Evolutionary conservation across 768 basidiomycete species (phyloP).

Genomic region (Auricularia sp.): DNA sequence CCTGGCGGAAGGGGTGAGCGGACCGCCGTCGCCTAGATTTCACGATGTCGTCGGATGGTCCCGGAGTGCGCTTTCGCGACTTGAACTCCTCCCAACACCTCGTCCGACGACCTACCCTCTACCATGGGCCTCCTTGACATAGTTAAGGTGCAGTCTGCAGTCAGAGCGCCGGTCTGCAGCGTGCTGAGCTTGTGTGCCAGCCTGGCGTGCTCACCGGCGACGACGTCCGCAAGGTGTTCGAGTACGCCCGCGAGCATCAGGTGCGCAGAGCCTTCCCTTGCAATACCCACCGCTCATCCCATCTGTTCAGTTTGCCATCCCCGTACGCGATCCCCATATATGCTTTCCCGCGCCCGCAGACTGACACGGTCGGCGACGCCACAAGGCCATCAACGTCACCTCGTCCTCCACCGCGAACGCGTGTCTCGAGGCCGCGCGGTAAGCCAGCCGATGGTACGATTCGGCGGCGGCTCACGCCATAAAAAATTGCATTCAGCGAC

Average conservation of each 20-base stretch:
- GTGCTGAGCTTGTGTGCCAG: slow-evolving; percentile 29
- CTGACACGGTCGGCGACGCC: not conserved
- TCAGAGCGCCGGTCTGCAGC: no score
- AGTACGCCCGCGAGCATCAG: slow-evolving; percentile 83
- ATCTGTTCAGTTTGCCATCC: slow-evolving; percentile 29
- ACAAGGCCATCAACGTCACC: slow-evolving; percentile 55
- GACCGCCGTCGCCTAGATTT: not conserved
- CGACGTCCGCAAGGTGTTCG: slow-evolving; percentile 88
- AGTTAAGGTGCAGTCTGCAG: not conserved
- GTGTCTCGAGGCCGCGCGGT: slow-evolving; percentile 92
- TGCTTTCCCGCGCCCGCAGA: not conserved
- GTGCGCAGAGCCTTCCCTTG: slow-evolving; percentile 27
- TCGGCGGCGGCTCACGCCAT: not conserved
- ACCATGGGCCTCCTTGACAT: not conserved
- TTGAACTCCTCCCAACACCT: not conserved
- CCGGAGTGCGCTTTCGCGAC: not conserved
- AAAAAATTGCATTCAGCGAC: slow-evolving; percentile 41
- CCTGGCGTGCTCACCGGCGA: slow-evolving; percentile 93
- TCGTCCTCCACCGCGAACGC: slow-evolving; percentile 94
- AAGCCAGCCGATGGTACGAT: not conserved
- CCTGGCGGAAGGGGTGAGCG: not conserved
- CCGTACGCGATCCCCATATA: slow-evolving; percentile 18
- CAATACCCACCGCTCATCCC: slow-evolving; percentile 3
- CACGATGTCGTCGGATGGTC: not conserved
- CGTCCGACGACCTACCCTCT: not conserved